Evolutionary conservation across 2,329 filamentous ascomycete species (phyloP).

Genomic region (Sordariomycetes sp.): DNA sequence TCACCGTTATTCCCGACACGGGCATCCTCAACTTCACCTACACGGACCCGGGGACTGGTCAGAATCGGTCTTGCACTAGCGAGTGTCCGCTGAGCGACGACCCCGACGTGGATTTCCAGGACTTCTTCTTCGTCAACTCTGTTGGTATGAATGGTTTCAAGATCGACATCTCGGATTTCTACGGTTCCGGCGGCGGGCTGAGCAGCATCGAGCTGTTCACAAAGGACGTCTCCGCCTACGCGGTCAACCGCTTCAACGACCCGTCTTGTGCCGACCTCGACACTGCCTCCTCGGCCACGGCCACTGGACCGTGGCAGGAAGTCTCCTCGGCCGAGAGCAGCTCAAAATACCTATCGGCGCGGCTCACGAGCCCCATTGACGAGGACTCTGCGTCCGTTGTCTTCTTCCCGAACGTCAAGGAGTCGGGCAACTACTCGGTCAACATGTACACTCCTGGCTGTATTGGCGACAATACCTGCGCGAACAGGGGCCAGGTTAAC

Average conservation of each 20-base stretch:
- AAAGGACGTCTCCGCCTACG: slow-evolving; percentile 75
- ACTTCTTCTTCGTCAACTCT: slow-evolving; percentile 79
- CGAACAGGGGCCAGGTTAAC: slow-evolving; percentile 65
- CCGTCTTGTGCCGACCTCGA: slow-evolving; percentile 57
- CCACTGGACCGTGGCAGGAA: slow-evolving; percentile 61
- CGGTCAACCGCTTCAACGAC: slow-evolving; percentile 79
- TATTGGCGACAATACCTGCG: slow-evolving; percentile 63
- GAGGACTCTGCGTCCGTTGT: slow-evolving; percentile 54
- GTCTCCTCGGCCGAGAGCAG: slow-evolving; percentile 55
- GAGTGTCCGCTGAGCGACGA: slow-evolving; percentile 74
- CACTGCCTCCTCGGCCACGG: slow-evolving; percentile 48
- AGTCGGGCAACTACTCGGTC: slow-evolving; percentile 85
- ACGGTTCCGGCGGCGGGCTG: slow-evolving; percentile 73
- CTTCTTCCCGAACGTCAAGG: slow-evolving; percentile 71
- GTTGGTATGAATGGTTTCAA: slow-evolving; percentile 83
- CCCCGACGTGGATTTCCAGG: slow-evolving; percentile 55
- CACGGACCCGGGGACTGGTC: slow-evolving; percentile 57
- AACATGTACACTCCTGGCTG: slow-evolving; percentile 91
- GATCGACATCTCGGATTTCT: slow-evolving; percentile 78
- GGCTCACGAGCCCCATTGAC: slow-evolving; percentile 41
- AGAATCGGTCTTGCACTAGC: slow-evolving; percentile 61
- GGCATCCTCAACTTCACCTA: slow-evolving; percentile 97
- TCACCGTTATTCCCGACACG: slow-evolving; percentile 70
- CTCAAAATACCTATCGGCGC: slow-evolving; percentile 64
- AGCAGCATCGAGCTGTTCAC: slow-evolving; percentile 79